Base-by-base conservation (phyloP, 306 rosid species). In the Malus sieversii region DNA sequence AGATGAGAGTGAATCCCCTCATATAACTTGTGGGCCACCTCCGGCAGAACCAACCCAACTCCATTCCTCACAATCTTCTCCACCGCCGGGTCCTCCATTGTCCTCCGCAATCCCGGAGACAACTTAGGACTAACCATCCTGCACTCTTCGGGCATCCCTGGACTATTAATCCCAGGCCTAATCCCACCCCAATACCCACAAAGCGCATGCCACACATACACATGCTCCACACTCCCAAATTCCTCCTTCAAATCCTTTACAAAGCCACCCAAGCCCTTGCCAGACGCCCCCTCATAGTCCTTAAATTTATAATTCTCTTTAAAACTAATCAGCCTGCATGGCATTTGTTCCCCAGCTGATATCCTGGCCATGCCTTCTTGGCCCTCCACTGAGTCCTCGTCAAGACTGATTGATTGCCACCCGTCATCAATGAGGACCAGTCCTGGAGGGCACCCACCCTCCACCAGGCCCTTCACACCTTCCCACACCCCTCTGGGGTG, bases 141-240 rank as follows among this genome's bases (percentile, higher is more conserved):
- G 0, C 88, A 69, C 77, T 84, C 55, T 16, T 51, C 59, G 0
- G 96, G 96, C 87, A 90, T 72, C 2, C 83, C 89, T 0, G 13
- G 20, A 8, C 42, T 10, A 12, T 70, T 70, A 1, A 70, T 84
- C 9, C 78, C 51, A 5, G 93, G 90, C 64, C 89, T 85, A 42
- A 84, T 15, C 80, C 93, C 97, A 67, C 91, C 96, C 97, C 89
- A 90, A 67, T 92, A 92, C 40, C 97, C 93, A 77, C 90, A 86
- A 35, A 90, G 79, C 0, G 90, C 93, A 71, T 90, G 93, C 97
- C 97, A 92, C 57, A 88, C 90, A 38, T 90, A 90, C 7, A 88
- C 97, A 69, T 88, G 15, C 59, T 88, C 88, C 8, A 92, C 35
- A 0, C 58, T 82, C 78, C 12, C 30, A 77, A 90, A 88, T 78